Conservation (phyloP, 2,329 filamentous ascomycete genomes). For the Colletotrichum orbiculare region DNA sequence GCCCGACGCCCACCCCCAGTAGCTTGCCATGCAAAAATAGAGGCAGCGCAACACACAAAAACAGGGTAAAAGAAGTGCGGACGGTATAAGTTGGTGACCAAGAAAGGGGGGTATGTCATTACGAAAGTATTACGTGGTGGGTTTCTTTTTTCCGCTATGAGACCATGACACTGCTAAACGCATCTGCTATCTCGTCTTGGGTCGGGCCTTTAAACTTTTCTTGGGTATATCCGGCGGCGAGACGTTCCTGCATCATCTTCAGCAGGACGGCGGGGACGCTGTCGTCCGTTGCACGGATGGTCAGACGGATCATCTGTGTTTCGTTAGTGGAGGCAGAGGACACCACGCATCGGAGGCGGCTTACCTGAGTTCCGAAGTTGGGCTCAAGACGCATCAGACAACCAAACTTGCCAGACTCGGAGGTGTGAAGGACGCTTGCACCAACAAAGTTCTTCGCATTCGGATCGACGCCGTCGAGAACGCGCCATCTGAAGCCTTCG, state of each 20-base stretch:
- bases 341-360: background rate
- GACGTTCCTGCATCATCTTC: conserved; percentile 87
- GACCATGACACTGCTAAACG: conserved; percentile 69
- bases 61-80: conserved; percentile 1
- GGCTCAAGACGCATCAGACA: conserved; percentile 94
- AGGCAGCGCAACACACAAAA: conserved; percentile 2
- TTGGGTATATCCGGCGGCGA: conserved; percentile 66
- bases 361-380: conserved; percentile 89
- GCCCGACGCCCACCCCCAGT: conserved; percentile 22
- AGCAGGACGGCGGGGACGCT: conserved; percentile 82
- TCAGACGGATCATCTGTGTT: conserved; percentile 92
- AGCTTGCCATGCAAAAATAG: conserved; percentile 30
- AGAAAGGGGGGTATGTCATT: conserved; percentile 31
- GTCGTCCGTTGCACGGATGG: conserved; percentile 93
- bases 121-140: conserved; percentile 15
- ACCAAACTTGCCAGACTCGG: conserved; percentile 88
- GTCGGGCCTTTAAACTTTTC: conserved; percentile 55
- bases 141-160: conserved; percentile 26
- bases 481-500: conserved; percentile 88
- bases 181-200: conserved; percentile 63
- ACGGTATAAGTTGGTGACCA: background rate
- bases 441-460: conserved; percentile 95
- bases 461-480: conserved; percentile 87
- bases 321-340: conserved; percentile 38
- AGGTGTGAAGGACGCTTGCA: conserved; percentile 85